A percentile compares a stretch with the other conserved stretches of the same genome.
Evolutionary conservation across 78 protist genomes (phyloP).

Genomic region (Polysphondylium violaceum): DNA sequence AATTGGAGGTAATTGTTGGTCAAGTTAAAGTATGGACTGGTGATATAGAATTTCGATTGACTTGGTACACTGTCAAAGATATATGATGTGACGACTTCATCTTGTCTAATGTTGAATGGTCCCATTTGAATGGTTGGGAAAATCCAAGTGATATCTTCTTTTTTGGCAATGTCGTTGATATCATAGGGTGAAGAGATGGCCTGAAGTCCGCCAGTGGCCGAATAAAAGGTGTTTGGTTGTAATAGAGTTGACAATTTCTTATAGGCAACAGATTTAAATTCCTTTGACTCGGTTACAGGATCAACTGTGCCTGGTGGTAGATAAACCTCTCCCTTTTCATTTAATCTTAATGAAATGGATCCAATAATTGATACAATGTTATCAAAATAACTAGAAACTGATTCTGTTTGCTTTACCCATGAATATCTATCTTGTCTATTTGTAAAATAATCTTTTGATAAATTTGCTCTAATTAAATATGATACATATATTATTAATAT

Average conservation of each 20-base stretch:
- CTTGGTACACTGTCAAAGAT: conserved; percentile 29
- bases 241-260: conserved; percentile 14
- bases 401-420: background rate
- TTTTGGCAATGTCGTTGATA: background rate
- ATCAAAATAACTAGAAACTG: conserved; percentile 24
- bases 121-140: conserved; percentile 81
- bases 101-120: conserved; percentile 62
- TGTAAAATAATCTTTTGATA: conserved; percentile 78
- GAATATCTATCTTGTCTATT: conserved; percentile 86
- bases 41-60: conserved; percentile 30
- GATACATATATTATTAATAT: background rate
- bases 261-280: conserved; percentile 22
- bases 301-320: conserved; percentile 8
- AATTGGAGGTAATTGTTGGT: conserved; percentile 33
- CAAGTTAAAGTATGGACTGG: conserved; percentile 55
- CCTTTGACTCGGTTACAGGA: conserved; percentile 31
- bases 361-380: conserved; percentile 20
- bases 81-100: conserved; percentile 46
- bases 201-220: background rate
- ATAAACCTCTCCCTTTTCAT: background rate
- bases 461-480: conserved; percentile 54
- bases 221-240: conserved; percentile 11
- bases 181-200: conserved; percentile 8
- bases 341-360: background rate
- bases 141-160: conserved; percentile 24